These are phyloP conservation scores for Micractinium conductrix DNA, from an alignment of 139 green algal species.

Conservation along the genomic window DNA sequence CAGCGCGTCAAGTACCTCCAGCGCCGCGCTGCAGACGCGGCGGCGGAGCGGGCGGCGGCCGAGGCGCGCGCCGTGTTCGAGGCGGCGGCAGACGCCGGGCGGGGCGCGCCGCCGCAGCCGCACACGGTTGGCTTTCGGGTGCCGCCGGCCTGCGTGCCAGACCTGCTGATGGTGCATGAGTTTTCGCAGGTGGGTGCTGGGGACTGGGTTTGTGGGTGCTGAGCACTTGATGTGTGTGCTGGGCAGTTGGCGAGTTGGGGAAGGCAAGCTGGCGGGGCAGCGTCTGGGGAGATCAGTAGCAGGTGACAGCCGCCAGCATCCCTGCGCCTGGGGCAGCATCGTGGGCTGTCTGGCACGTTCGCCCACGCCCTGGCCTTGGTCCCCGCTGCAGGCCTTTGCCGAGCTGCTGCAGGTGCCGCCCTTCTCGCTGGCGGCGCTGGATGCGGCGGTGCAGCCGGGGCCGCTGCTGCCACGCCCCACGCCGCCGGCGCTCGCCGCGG, in stretches of 20 bases:
- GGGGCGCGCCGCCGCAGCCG: conserved; percentile 63
- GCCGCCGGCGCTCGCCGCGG: neutral
- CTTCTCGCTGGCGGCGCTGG: conserved; percentile 70
- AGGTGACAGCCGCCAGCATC: neutral
- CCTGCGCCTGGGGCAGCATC: too few species aligned
- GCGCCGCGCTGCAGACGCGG: conserved; percentile 11
- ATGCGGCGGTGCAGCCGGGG: conserved; percentile 75
- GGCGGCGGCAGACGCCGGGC: conserved; percentile 46
- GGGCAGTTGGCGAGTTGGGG: neutral
- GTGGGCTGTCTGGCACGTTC: too few species aligned
- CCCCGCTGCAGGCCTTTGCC: conserved; percentile 61
- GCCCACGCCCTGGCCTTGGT: too few species aligned
- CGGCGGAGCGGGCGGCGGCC: conserved; percentile 12
- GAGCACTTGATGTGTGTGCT: neutral
- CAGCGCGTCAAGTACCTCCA: conserved; percentile 25
- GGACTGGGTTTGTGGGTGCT: neutral
- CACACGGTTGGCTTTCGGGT: conserved; percentile 49
- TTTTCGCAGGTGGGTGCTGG: conserved; percentile 45
- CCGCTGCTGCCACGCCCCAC: conserved; percentile 35
- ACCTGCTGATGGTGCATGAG: conserved; percentile 78
- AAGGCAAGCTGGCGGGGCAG: too few species aligned
- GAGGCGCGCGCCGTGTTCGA: conserved; percentile 43
- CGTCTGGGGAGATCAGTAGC: too few species aligned
- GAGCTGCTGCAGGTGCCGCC: conserved; percentile 73
- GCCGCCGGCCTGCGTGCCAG: conserved; percentile 53